Conservation (phyloP, 345 rosid genomes). For the Firmiana major region DNA sequence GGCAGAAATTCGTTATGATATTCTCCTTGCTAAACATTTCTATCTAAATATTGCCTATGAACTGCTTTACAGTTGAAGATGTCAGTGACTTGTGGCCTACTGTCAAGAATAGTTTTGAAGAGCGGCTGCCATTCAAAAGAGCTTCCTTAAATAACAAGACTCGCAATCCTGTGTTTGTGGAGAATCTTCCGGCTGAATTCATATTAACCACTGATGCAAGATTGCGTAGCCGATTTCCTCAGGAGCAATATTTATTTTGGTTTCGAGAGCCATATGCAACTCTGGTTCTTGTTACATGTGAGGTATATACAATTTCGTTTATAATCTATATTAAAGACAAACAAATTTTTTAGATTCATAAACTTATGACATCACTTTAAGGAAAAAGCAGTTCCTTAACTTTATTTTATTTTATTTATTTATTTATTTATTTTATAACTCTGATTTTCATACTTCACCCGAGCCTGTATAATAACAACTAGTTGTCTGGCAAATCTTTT, state of each 20-base stretch:
- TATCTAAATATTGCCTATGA: conserved; percentile 2
- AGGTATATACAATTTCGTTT: conserved; percentile 39
- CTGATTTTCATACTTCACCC: not conserved
- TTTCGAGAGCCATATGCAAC: conserved; percentile 94
- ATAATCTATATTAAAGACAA: not conserved
- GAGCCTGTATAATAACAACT: not conserved
- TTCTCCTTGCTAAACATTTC: not conserved
- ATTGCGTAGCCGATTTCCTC: conserved; percentile 89
- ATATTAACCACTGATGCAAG: conserved; percentile 87
- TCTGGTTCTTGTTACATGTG: conserved; percentile 88
- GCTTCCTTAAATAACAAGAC: conserved; percentile 83
- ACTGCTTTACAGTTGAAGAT: conserved; percentile 69
- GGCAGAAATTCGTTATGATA: not conserved
- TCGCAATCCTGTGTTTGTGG: conserved; percentile 73
- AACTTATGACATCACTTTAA: not conserved
- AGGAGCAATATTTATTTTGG: conserved; percentile 81
- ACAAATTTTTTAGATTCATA: not conserved
- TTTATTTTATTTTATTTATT: no score
- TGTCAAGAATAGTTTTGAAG: conserved; percentile 66
- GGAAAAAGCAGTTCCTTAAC: not conserved
- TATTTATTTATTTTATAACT: not conserved
- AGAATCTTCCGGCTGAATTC: conserved; percentile 72
- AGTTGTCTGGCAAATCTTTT: not conserved
- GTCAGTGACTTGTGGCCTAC: conserved; percentile 93
- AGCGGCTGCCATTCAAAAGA: conserved; percentile 61